Conservation (phyloP, 768 basidiomycete genomes). For the Suillus hirtellus region DNA sequence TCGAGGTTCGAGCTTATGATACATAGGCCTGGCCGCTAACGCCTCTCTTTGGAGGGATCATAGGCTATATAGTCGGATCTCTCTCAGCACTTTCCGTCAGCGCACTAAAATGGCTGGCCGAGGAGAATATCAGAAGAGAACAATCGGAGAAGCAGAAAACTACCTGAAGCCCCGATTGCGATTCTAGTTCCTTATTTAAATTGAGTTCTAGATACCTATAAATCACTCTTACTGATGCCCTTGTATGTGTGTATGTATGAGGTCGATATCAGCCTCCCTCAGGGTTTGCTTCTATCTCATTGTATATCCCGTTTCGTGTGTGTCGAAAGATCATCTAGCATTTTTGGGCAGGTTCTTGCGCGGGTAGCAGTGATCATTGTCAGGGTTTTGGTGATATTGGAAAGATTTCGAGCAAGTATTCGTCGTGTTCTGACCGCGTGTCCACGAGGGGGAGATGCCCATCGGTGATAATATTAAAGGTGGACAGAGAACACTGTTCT, state of each 20-base stretch:
- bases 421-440: too few species aligned
- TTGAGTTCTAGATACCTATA: not conserved
- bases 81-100: constrained; percentile 53
- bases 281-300: constrained; percentile 23
- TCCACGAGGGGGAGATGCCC: too few species aligned
- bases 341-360: constrained; percentile 34
- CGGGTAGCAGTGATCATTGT: constrained; percentile 54
- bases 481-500: too few species aligned
- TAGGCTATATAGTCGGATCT: constrained; percentile 66
- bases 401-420: constrained; percentile 56
- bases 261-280: constrained; percentile 18
- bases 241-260: not conserved
- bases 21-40: constrained; percentile 83
- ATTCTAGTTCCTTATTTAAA: not conserved
- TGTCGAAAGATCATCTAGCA: too few species aligned
- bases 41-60: constrained; percentile 68
- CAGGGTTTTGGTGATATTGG: too few species aligned
- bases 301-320: constrained; percentile 20
- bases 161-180: constrained; percentile 14
- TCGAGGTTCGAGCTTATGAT: not conserved
- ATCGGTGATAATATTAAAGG: too few species aligned
- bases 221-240: constrained; percentile 4
- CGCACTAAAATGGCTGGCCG: constrained; percentile 37
- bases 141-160: constrained; percentile 24
- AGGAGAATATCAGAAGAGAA: constrained; percentile 36